Base-by-base conservation (phyloP, 1,284 basidiomycete species). In the Puccinia brachypodii region DNA sequence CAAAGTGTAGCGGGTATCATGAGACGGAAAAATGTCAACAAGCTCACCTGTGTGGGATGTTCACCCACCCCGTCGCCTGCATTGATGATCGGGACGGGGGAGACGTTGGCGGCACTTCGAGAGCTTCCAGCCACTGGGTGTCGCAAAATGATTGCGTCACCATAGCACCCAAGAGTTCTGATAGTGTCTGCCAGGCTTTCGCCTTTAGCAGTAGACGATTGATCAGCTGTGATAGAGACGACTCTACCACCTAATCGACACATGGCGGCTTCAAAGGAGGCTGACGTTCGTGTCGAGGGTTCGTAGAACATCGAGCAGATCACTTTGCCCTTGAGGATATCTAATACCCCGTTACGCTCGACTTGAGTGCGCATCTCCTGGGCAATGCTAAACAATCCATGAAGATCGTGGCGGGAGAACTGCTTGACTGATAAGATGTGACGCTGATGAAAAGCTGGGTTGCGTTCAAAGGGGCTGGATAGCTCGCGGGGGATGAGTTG, bases 251-350 rank as follows among this genome's bases (percentile, higher is more conserved):
- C 97, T 84, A 95, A 94, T 76, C 97, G 91, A 87, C 96, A 95
- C 97, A 99, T 99, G 16, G 97, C 97, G 9, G 96, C 93, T 87
- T 99, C 96, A 86, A 99, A 99, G n/a, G 96, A 98, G 19, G 92
- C 90, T 82, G 93, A 94, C 1, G 97, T 99, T 76, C 97, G 90
- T 0, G 97, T 99, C 11, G 95, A 98, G 1, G 97, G 94, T 87
- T 99, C 97, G 87, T 96, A 99, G 89, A 99, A 99, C 56, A 98
- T 87, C n/a, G 92, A 96, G 86, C 93, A 95, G 4, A 99, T 90
- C 0, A 99, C 92, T 83, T 92, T 93, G 69, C 96, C 96, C 83
- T 92, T 93, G 58, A 99, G 89, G 76, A 98, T 91, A 85, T 99
- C 95, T 81, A 98, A 89, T 2, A 91, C 91, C 3, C 96, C 95